A percentile compares a stretch with the other conserved stretches of the same genome.
These are phyloP conservation scores for Penicillium sp. DNA, from an alignment of 2,329 filamentous ascomycete species.

Conservation along the genomic window DNA sequence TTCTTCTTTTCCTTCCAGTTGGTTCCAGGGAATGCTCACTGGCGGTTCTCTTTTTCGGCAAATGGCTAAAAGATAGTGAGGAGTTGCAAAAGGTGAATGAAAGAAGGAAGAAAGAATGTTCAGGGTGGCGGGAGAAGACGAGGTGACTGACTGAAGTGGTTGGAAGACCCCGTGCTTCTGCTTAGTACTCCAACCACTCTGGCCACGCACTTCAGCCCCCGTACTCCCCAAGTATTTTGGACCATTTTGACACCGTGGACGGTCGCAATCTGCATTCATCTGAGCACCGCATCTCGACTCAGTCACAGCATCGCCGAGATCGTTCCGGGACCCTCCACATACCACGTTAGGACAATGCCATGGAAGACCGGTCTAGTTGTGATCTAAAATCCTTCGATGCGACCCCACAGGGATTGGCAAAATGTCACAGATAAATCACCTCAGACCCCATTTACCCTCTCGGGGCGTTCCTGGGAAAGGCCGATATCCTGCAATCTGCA, in stretches of 20 bases:
- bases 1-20: background rate
- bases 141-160: too few relatives aligned
- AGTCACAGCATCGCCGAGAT: background rate
- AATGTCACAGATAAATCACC: constrained; percentile 12
- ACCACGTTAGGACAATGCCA: constrained; percentile 7
- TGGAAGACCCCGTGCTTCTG: too few relatives aligned
- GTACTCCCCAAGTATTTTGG: too few relatives aligned
- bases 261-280: background rate
- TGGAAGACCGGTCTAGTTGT: background rate
- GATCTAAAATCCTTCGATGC: constrained; percentile 16
- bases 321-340: constrained; percentile 4
- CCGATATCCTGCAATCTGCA: constrained; percentile 1
- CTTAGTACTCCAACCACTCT: too few relatives aligned
- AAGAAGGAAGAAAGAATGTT: background rate
- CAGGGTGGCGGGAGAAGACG: too few relatives aligned
- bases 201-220: too few relatives aligned
- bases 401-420: constrained; percentile 13
- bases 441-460: constrained; percentile 8
- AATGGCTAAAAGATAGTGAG: background rate
- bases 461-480: background rate
- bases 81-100: background rate
- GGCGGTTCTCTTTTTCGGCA: background rate
- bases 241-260: background rate
- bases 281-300: background rate
- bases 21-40: too few relatives aligned